Evolutionary conservation across 495 filamentous ascomycete genomes (phyloP).

Genomic region (Monascus purpureus): DNA sequence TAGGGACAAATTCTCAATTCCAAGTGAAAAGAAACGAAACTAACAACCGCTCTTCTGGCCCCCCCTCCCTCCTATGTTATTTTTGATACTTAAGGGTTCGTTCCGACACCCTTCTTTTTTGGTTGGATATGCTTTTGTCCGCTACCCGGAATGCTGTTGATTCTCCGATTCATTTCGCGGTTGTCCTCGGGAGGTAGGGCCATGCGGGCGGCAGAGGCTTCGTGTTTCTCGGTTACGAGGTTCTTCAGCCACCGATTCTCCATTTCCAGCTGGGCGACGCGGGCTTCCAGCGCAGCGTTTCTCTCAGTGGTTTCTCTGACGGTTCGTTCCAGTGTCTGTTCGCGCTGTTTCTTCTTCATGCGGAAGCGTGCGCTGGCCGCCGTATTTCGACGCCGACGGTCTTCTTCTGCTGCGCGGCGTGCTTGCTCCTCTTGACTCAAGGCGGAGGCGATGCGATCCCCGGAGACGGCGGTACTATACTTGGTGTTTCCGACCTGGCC

Average conservation of each 20-base stretch:
- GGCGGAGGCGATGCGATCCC: conserved; percentile 28
- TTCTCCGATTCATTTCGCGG: conserved; percentile 11
- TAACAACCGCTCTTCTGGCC: too few species aligned
- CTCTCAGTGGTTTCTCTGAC: conserved; percentile 85
- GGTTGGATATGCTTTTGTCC: conserved; percentile 34
- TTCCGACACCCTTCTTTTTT: conserved; percentile 36
- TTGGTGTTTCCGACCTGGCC: conserved; percentile 31
- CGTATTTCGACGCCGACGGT: conserved; percentile 92
- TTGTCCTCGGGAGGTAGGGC: conserved; percentile 17
- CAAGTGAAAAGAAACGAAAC: too few species aligned
- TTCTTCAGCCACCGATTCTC: conserved; percentile 97
- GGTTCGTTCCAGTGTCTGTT: conserved; percentile 76
- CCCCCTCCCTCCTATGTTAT: conserved; percentile 6
- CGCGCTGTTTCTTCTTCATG: conserved; percentile 98
- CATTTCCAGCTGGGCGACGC: conserved; percentile 73
- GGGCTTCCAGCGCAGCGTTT: conserved; percentile 61
- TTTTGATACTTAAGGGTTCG: conserved; percentile 19
- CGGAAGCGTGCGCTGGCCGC: conserved; percentile 91
- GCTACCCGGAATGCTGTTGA: conserved; percentile 9
- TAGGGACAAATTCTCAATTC: conserved; percentile 6
- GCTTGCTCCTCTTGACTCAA: conserved; percentile 30
- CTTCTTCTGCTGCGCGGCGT: conserved; percentile 83
- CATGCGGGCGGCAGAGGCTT: conserved; percentile 14
- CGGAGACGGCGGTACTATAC: conserved; percentile 31
- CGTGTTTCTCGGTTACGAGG: conserved; percentile 85